Percentiles rank a stretch among this genome's conserved stretches.
These are phyloP conservation scores for Rasamsonia emersonii DNA, from an alignment of 2,329 filamentous ascomycete species.

Conservation along the genomic window DNA sequence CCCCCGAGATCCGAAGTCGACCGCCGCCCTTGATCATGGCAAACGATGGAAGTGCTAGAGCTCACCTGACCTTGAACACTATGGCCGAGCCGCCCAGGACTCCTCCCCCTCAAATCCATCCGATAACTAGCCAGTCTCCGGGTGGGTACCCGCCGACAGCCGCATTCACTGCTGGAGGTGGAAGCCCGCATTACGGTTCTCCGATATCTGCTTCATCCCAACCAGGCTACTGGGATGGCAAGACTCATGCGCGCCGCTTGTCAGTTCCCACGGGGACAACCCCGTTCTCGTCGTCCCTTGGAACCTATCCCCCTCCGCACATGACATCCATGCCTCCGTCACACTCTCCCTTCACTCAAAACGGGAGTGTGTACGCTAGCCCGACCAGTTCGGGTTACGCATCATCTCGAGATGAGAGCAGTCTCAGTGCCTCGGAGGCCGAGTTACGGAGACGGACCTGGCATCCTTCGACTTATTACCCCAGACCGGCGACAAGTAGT, in stretches of 20 bases:
- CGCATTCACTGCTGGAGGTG: conserved; percentile 67
- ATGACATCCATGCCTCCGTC: conserved; percentile 49
- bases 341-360: conserved; percentile 48
- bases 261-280: conserved; percentile 72
- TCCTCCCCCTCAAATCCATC: conserved; percentile 55
- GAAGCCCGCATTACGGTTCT: conserved; percentile 74
- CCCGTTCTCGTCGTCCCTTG: conserved; percentile 61
- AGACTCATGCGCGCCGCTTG: conserved; percentile 63
- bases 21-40: conserved; percentile 80
- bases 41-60: conserved; percentile 53
- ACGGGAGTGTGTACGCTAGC: conserved; percentile 54
- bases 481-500: conserved; percentile 60
- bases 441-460: conserved; percentile 79
- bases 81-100: conserved; percentile 55
- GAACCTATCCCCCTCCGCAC: conserved; percentile 48
- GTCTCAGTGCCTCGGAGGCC: conserved; percentile 50
- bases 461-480: conserved; percentile 65
- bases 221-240: conserved; percentile 63
- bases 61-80: conserved; percentile 57
- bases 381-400: conserved; percentile 58
- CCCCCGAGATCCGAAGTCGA: conserved; percentile 57
- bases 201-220: conserved; percentile 62
- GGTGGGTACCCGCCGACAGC: conserved; percentile 75
- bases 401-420: conserved; percentile 24
- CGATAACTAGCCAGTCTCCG: conserved; percentile 59